Base-by-base conservation (phyloP, 306 rosid genomes). In the Corylus avellana region DNA sequence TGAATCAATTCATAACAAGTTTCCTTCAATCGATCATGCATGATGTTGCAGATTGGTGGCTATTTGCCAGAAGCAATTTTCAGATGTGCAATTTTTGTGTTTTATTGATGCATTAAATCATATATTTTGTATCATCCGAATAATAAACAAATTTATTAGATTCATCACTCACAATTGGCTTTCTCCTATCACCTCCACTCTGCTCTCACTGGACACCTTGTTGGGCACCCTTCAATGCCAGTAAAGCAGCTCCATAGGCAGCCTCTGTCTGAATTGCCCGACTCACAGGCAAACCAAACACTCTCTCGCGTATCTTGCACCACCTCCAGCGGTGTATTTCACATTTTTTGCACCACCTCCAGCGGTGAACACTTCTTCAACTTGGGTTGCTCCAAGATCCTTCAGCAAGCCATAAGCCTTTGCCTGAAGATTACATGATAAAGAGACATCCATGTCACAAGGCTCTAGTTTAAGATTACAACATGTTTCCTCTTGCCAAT, bases 221-320 rank as follows among this genome's bases (percentile, higher is more conserved):
- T 48, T 76, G 85, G 55, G 84, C 83, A 80, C 94, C 97, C 79
- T 16, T 92, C 72, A 87, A 66, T 13, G 97, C 97, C 88, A 94
- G 84, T 72, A 94, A 83, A 70, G 98, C 97, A 82, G 97, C 97
- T 74, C 97, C 98, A 59, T 87, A 94, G 4, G 98, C 93, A 79
- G 95, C 95, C 85, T 94, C 95, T 2, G 91, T 88, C 84, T 94
- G 97, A 73, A 48, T 74, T 75, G 97, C 95, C 16, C 85, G 84
- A 46, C 84, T 81, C 82, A 94, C 97, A 2, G 95, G 92, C 80
- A 91, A 86, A 61, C 95, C 92, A 75, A 92, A 91, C 39, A 94
- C 90, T 80, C 95, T 90, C 89, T 92, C 92, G 56, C 97, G 72
- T 72, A 94, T 92, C 87, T 85, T 87, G 7, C 22, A 22, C 22